Conservation (phyloP, 345 rosid genomes). For the Rhodamnia rubescens region DNA sequence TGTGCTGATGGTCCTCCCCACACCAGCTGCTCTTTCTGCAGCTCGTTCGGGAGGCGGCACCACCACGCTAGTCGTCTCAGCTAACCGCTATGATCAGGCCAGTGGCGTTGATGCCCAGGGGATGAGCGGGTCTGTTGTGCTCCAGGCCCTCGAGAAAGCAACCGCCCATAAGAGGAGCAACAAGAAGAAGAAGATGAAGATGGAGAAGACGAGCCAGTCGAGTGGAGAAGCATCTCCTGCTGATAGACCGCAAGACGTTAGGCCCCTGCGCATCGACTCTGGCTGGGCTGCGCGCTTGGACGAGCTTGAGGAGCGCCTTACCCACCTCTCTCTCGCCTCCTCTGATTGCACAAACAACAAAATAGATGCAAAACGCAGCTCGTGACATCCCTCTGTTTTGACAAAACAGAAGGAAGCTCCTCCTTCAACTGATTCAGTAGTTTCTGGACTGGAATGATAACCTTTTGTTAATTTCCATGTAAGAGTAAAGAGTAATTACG, state of each 20-base stretch:
- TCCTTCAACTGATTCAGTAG: no score
- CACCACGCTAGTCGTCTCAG: neutral
- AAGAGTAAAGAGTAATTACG: neutral
- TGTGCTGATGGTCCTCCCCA: neutral
- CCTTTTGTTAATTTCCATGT: neutral
- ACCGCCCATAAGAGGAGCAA: slow-evolving; percentile 31
- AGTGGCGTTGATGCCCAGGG: neutral
- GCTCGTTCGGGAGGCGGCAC: neutral
- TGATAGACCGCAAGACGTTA: neutral
- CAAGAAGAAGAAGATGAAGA: neutral
- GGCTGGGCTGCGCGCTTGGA: neutral
- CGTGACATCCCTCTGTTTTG: neutral
- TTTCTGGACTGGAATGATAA: no score
- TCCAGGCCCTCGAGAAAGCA: slow-evolving; percentile 55
- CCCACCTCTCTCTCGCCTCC: neutral
- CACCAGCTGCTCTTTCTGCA: neutral
- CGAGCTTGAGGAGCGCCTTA: neutral
- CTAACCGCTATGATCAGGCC: neutral
- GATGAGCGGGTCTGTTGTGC: slow-evolving; percentile 45
- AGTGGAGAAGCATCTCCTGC: neutral
- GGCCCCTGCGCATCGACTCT: neutral
- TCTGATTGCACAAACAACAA: neutral
- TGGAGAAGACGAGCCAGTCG: neutral
- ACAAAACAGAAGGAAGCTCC: neutral
- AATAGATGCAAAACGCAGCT: neutral